Base-by-base conservation (phyloP, 129 eudicot genomes). In the Flaveria trinervia region DNA sequence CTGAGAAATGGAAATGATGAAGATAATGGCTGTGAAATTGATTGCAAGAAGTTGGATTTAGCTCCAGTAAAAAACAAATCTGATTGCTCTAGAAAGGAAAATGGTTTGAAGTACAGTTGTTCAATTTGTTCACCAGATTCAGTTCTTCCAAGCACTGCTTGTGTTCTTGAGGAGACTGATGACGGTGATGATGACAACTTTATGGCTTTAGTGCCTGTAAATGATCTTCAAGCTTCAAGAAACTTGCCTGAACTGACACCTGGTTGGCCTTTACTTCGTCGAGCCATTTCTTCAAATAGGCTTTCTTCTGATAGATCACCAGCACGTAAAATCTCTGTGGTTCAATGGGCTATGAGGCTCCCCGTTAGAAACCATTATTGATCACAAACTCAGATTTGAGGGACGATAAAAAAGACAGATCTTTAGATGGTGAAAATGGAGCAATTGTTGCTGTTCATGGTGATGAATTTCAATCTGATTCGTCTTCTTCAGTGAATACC, bases 191-290 rank as follows among this genome's bases (percentile, higher is more conserved):
- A 90, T 60, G 87, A 82, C 26, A 84, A 77, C 52, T 77, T 84
- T 15, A 78, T 88, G 92, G 96, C 96, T 73, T 64, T 90, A 71
- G 90, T 88, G 33, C 88, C 93, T 3, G 76, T 86, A 25, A 84
- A 80, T 36, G 84, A 84, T 75, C 78, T 46, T 17, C 88, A 88
- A 71, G 69, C 59, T 67, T 84, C 82, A 43, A 71, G 87, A 1
- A 84, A 83, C 61, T 48, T 89, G 79, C 91, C 93, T 3, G 93
- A 88, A 30, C 66, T 71, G 44, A 85, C 82, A 79, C 90, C 87
- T 2, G 96, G 97, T 71, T 91, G 97, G 99, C 96, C 97, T 1
- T 83, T 94, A 70, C 97, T 87, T 77, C 81, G 87, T 43, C 86
- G 92, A 22, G 88, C 88, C 23, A 70, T 91, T 33, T 72, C 85